Conservation (phyloP, 345 rosid genomes). For the Euphorbia tirucalli region DNA sequence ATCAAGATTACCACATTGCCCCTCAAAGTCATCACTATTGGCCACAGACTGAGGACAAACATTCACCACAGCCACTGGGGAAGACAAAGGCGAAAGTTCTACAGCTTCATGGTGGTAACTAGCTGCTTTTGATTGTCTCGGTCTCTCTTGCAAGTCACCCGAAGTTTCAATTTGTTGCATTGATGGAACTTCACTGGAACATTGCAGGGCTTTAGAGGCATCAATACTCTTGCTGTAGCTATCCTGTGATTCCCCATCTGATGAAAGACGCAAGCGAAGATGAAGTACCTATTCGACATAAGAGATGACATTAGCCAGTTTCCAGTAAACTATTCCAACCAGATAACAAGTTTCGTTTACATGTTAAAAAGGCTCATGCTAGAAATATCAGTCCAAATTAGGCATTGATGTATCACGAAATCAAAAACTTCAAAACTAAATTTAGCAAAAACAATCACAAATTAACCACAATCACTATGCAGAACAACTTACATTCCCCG, state of each 20-base stretch:
- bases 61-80: too few relatives aligned
- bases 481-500: slow-evolving; percentile 32
- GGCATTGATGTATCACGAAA: not conserved
- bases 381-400: not conserved
- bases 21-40: too few relatives aligned
- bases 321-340: not conserved
- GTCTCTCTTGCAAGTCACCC: slow-evolving; percentile 12
- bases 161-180: slow-evolving; percentile 24
- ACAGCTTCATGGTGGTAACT: not conserved
- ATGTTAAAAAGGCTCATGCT: not conserved
- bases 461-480: not conserved
- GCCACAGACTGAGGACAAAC: too few relatives aligned
- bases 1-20: too few relatives aligned
- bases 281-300: slow-evolving; percentile 36
- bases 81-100: slow-evolving; percentile 15
- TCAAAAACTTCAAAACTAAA: not conserved
- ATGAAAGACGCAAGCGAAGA: slow-evolving; percentile 38
- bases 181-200: slow-evolving; percentile 14
- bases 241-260: slow-evolving; percentile 29
- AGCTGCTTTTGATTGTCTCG: slow-evolving; percentile 8
- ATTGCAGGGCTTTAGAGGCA: slow-evolving; percentile 13
- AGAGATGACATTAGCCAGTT: not conserved
- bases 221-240: slow-evolving; percentile 19
- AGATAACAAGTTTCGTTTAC: not conserved
- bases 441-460: not conserved